Conservation (phyloP, 1,139 yeast species). For the Blastobotrys apis region DNA sequence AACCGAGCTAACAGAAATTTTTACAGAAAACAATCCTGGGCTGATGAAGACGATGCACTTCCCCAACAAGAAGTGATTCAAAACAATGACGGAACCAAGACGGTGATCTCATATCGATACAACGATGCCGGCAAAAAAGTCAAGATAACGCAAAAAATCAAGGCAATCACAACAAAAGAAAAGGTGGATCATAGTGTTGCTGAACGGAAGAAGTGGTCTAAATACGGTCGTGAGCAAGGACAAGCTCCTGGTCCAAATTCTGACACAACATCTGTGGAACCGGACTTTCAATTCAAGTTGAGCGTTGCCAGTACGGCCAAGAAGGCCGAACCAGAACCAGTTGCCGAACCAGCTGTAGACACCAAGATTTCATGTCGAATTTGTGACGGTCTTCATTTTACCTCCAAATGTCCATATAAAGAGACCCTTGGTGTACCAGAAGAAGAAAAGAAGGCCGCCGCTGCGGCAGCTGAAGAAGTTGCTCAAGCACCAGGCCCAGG, state of each 20-base stretch:
- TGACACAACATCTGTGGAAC: slow-evolving; percentile 82
- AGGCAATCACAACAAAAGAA: slow-evolving; percentile 72
- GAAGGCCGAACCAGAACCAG: slow-evolving; percentile 41
- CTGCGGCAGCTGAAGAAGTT: slow-evolving; percentile 21
- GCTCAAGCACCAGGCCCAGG: slow-evolving; percentile 4
- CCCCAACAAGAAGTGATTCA: slow-evolving; percentile 59
- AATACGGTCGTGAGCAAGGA: slow-evolving; percentile 79
- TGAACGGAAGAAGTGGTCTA: slow-evolving; percentile 44
- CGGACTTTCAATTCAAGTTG: slow-evolving; percentile 50
- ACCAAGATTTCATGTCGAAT: slow-evolving; percentile 69
- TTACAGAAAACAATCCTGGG: slow-evolving; percentile 24
- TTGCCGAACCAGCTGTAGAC: slow-evolving; percentile 46
- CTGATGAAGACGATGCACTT: slow-evolving; percentile 30
- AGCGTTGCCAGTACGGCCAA: slow-evolving; percentile 30
- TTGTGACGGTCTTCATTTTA: slow-evolving; percentile 93
- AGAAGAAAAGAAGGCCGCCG: slow-evolving; percentile 39
- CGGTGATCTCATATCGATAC: slow-evolving; percentile 68
- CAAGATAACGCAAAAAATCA: slow-evolving; percentile 80
- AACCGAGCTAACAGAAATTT: background rate
- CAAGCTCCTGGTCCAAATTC: slow-evolving; percentile 84
- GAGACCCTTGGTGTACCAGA: slow-evolving; percentile 68
- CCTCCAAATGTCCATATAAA: slow-evolving; percentile 93
- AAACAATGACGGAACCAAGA: slow-evolving; percentile 85
- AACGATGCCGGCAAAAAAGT: slow-evolving; percentile 78
- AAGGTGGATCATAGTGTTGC: slow-evolving; percentile 53